A percentile compares a stretch with the other conserved stretches of the same genome.
These are phyloP conservation scores for Colletotrichum chrysophilum DNA, from an alignment of 2,329 filamentous ascomycete species.

Conservation along the genomic window DNA sequence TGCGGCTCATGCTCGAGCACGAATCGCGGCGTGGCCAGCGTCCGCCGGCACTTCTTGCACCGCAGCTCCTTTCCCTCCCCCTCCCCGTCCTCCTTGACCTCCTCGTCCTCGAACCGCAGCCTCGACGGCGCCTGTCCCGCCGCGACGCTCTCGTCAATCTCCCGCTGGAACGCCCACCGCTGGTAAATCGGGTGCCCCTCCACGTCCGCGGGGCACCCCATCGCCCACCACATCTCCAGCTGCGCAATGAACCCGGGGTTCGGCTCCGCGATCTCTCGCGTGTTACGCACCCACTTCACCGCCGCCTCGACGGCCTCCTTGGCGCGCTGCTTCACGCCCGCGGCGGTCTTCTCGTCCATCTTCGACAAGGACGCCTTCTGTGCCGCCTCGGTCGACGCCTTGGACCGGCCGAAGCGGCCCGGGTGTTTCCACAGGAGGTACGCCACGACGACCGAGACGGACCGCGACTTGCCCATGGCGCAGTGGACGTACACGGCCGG, in stretches of 20 bases:
- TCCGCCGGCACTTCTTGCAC: conserved; percentile 89
- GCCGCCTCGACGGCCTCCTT: conserved; percentile 62
- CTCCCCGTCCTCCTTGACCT: conserved; percentile 32
- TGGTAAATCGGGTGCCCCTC: conserved; percentile 80
- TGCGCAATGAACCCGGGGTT: conserved; percentile 93
- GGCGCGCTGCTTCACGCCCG: conserved; percentile 38
- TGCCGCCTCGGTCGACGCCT: conserved; percentile 44
- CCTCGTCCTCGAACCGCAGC: conserved; percentile 83
- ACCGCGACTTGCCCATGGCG: conserved; percentile 96
- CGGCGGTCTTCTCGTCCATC: conserved; percentile 23
- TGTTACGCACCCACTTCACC: conserved; percentile 70
- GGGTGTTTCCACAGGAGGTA: conserved; percentile 79
- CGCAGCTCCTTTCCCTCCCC: conserved; percentile 64
- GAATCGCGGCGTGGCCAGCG: conserved; percentile 62
- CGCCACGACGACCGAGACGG: conserved; percentile 81
- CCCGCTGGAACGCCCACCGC: conserved; percentile 65
- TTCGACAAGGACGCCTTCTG: conserved; percentile 1
- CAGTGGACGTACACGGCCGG: conserved; percentile 69
- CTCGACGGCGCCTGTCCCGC: conserved; percentile 81
- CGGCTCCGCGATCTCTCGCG: conserved; percentile 81
- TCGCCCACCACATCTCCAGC: conserved; percentile 83
- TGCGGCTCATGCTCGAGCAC: conserved; percentile 66
- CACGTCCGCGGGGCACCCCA: conserved; percentile 75
- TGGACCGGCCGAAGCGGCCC: conserved; percentile 50
- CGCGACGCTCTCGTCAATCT: conserved; percentile 64